Evolutionary conservation across 2,329 filamentous ascomycete genomes (phyloP).

Genomic region (Fusarium sp.): DNA sequence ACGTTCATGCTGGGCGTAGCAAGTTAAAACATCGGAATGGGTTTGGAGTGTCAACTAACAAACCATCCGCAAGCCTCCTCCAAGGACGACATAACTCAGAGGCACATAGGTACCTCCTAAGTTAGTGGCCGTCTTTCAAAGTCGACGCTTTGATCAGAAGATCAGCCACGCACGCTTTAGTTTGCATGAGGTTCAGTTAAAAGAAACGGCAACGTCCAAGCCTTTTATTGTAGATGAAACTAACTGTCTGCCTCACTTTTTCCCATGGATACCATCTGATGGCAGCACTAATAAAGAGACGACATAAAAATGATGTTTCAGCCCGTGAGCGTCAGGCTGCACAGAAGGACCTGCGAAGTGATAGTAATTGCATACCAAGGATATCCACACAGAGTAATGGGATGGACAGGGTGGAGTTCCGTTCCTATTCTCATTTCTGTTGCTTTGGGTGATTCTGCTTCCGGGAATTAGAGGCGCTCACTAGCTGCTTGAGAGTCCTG

Average conservation of each 20-base stretch:
- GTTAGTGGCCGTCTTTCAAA: conserved; percentile 6
- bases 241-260: not conserved
- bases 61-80: not conserved
- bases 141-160: conserved; percentile 4
- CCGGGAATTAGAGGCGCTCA: conserved; percentile 26
- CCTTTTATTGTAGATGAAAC: not conserved
- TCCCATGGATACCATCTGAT: too few species aligned
- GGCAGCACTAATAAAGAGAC: not conserved
- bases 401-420: conserved; percentile 1
- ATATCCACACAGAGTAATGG: conserved; percentile 7
- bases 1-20: not conserved
- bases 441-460: conserved; percentile 39
- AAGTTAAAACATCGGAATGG: not conserved
- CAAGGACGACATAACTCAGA: not conserved
- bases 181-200: conserved; percentile 6
- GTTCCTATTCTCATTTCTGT: conserved; percentile 14
- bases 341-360: not conserved
- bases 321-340: conserved; percentile 7
- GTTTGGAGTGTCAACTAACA: not conserved
- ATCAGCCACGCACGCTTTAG: not conserved
- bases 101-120: not conserved
- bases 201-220: not conserved
- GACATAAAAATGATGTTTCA: not conserved
- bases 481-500: conserved; percentile 14
- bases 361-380: conserved; percentile 32